Base-by-base conservation (phyloP, 2,329 filamentous ascomycete species). In the Penicillium sp. region DNA sequence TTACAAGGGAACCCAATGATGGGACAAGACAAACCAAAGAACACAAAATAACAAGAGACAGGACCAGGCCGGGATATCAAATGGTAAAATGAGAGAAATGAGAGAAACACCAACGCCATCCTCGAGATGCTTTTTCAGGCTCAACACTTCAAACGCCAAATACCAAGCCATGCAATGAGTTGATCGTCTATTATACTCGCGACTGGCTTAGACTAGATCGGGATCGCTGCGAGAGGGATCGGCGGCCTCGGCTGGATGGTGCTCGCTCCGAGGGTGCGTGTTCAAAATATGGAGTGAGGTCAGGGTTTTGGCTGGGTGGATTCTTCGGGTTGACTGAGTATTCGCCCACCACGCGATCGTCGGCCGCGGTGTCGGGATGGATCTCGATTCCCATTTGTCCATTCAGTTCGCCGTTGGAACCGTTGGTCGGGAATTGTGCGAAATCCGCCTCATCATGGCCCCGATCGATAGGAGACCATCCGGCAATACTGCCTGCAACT, bases 401-500 rank as follows among this genome's bases (percentile, higher is more conserved):
- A 15, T 64, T 62, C 28, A 70, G 44, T 1, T 64, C 66, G 6
- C 62, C 61, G 32, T 65, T 61, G 6, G 28, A 13, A 30, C 8
- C 28, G 14, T 13, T 30, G n/a, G 12, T 16, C n/a, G 12, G 28
- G 28, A 30, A 30, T 11, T 11, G 8, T 6, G 13, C 10, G 6
- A 11, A 4, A 3, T 43, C 41, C 4, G 37, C 14, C 6, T 37
- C 41, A 11, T 22, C 33, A n/a, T 36, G 44, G 37, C 10, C 12
- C n/a, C 73, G 64, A 44, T 79, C 77, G 36, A 80, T 76, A 0
- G 68, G 79, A 23, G 77, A 80, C 76, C 76, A 82, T 28, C 77
- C 78, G 28, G 72, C 77, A 47, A 82, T 73, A 55, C 76, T 79
- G 36, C 79, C 78, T n/a, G 78, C 79, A 25, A 82, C 71, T 32